phyloP scores from a whole-genome alignment of 2,329 filamentous ascomycete species.

The Biscogniauxia sp. region DNA sequence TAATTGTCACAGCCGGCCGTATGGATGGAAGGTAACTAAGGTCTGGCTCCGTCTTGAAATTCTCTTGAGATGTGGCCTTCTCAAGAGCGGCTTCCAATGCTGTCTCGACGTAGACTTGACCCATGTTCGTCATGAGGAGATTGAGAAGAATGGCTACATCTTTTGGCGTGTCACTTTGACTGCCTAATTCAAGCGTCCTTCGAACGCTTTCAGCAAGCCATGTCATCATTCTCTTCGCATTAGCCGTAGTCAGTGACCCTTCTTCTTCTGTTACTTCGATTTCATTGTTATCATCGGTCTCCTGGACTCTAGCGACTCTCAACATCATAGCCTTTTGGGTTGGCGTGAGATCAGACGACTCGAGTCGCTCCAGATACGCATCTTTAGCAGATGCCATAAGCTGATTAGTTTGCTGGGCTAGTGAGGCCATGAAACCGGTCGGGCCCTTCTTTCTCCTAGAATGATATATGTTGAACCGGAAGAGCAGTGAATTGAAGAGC shows the following conservation, averaged over 20 bases:
- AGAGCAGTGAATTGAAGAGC: constrained; percentile 84
- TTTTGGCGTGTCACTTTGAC: constrained; percentile 84
- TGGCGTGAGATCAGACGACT: constrained; percentile 81
- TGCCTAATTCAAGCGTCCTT: constrained; percentile 84
- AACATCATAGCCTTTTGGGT: constrained; percentile 91
- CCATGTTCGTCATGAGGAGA: constrained; percentile 82
- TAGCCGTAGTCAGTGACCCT: constrained; percentile 75
- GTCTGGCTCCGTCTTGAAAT: constrained; percentile 80
- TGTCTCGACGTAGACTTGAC: constrained; percentile 73
- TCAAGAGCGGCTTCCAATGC: constrained; percentile 69
- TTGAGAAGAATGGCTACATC: constrained; percentile 84
- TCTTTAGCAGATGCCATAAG: constrained; percentile 85
- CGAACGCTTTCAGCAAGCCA: constrained; percentile 96
- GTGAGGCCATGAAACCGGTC: constrained; percentile 86
- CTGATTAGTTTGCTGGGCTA: constrained; percentile 87
- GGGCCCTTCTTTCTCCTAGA: constrained; percentile 82
- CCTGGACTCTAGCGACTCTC: constrained; percentile 79
- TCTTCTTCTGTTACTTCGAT: constrained; percentile 91
- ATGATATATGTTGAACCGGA: constrained; percentile 97
- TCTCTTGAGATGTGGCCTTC: constrained; percentile 72
- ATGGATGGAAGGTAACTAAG: constrained; percentile 77
- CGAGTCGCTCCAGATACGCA: constrained; percentile 83
- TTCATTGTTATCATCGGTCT: constrained; percentile 72
- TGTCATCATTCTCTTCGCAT: constrained; percentile 95
- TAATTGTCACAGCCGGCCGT: constrained; percentile 79